These are phyloP conservation scores for Colletotrichum zoysiae DNA, from an alignment of 2,329 filamentous ascomycete genomes.

Conservation along the genomic window DNA sequence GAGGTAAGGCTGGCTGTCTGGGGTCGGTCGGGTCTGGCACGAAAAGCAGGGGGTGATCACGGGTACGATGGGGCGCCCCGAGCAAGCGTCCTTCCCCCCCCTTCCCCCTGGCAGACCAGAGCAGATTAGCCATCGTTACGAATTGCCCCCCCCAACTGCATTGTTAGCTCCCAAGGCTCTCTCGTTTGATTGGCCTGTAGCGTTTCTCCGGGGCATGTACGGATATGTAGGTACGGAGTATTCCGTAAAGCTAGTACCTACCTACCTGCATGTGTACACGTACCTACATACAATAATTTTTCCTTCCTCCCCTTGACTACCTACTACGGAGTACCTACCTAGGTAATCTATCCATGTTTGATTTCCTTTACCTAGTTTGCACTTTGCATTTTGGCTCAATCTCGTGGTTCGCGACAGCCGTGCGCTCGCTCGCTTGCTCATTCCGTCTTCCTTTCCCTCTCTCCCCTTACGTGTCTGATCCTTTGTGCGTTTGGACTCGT, in stretches of 20 bases:
- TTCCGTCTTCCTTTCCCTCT: background rate
- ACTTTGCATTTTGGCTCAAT: constrained; percentile 3
- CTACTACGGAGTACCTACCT: background rate
- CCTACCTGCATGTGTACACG: too few species aligned
- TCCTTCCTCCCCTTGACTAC: background rate
- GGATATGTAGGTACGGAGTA: background rate
- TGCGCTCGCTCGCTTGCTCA: constrained; percentile 12
- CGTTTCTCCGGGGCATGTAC: background rate
- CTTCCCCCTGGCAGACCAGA: constrained; percentile 5
- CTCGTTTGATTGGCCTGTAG: constrained; percentile 14
- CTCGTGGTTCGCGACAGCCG: background rate
- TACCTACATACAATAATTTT: too few species aligned
- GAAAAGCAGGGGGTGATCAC: constrained; percentile 5
- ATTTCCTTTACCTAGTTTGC: background rate
- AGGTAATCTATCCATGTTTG: background rate
- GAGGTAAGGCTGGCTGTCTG: constrained; percentile 4
- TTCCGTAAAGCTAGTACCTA: too few species aligned
- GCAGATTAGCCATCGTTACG: background rate
- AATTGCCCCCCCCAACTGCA: background rate
- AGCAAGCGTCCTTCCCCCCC: constrained; percentile 5
- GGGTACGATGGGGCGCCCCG: constrained; percentile 27
- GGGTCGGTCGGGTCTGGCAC: background rate
- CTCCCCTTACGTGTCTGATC: background rate
- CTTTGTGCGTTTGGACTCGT: background rate
- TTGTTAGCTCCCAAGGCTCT: background rate